Evolutionary conservation across 768 basidiomycete genomes (phyloP).

Genomic region (Xanthoconium purpureum): DNA sequence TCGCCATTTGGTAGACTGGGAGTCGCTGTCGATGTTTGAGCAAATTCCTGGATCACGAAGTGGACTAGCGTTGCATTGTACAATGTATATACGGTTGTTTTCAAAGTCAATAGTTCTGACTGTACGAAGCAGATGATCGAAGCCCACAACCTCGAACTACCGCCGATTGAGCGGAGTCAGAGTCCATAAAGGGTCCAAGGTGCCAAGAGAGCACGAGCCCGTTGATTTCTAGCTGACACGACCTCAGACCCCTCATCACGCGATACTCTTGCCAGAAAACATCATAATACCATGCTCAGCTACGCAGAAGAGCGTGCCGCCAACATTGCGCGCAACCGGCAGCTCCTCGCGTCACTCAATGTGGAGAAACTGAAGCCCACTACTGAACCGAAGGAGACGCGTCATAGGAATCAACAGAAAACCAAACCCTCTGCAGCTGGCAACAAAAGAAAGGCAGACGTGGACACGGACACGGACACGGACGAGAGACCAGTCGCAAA

Average conservation of each 20-base stretch:
- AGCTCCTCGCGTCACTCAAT: conserved; percentile 40
- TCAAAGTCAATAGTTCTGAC: neutral
- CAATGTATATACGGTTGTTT: neutral
- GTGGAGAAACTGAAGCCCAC: conserved; percentile 40
- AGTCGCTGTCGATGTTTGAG: neutral
- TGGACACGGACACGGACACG: conserved; percentile 26
- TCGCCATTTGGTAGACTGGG: conserved; percentile 7
- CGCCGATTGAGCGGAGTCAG: neutral
- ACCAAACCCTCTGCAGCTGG: neutral
- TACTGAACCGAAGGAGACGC: conserved; percentile 45
- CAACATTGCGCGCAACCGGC: conserved; percentile 44
- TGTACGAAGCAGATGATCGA: too few species aligned
- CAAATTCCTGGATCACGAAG: neutral
- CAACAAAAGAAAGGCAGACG: conserved; percentile 43
- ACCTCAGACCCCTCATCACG: neutral
- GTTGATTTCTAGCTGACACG: neutral
- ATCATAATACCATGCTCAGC: conserved; percentile 11
- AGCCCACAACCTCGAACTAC: too few species aligned
- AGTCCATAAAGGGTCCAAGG: neutral
- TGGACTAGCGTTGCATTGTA: neutral
- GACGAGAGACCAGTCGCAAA: conserved; percentile 31
- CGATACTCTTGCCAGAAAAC: neutral
- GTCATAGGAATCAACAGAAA: conserved; percentile 18
- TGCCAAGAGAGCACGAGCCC: neutral
- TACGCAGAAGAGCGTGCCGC: conserved; percentile 34